Conservation (phyloP, 768 basidiomycete genomes). For the Russula brevipes region DNA sequence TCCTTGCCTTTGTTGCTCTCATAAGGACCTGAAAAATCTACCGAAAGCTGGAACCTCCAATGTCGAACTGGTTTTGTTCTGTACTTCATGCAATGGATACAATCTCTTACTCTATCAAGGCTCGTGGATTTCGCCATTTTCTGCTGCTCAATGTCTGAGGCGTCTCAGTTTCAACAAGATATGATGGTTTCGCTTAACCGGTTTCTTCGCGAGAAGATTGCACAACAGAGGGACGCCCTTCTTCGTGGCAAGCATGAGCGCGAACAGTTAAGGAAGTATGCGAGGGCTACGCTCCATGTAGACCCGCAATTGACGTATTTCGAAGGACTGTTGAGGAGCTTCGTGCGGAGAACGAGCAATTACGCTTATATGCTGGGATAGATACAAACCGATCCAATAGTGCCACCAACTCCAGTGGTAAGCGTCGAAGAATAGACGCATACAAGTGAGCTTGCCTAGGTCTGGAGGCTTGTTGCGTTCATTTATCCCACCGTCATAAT, state of each 20-base stretch:
- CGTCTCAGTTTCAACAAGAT: constrained; percentile 72
- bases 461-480: neutral
- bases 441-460: constrained; percentile 37
- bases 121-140: constrained; percentile 27
- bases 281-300: constrained; percentile 6
- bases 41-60: constrained; percentile 67
- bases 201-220: constrained; percentile 53
- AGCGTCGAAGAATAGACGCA: constrained; percentile 50
- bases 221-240: constrained; percentile 49
- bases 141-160: neutral
- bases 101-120: constrained; percentile 64
- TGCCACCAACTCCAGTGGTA: constrained; percentile 52
- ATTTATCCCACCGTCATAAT: neutral
- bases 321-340: constrained; percentile 48
- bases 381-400: constrained; percentile 35
- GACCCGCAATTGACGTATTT: constrained; percentile 15
- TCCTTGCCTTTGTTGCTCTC: neutral
- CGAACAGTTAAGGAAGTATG: constrained; percentile 51
- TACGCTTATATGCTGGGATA: constrained; percentile 36
- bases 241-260: constrained; percentile 50
- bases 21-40: neutral
- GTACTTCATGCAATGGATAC: constrained; percentile 57
- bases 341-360: constrained; percentile 44
- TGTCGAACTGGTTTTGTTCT: constrained; percentile 77
- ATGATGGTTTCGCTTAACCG: constrained; percentile 63